Evolutionary conservation across 192 early-diverging fungal genomes (phyloP).

Genomic region (Linderina pennispora): DNA sequence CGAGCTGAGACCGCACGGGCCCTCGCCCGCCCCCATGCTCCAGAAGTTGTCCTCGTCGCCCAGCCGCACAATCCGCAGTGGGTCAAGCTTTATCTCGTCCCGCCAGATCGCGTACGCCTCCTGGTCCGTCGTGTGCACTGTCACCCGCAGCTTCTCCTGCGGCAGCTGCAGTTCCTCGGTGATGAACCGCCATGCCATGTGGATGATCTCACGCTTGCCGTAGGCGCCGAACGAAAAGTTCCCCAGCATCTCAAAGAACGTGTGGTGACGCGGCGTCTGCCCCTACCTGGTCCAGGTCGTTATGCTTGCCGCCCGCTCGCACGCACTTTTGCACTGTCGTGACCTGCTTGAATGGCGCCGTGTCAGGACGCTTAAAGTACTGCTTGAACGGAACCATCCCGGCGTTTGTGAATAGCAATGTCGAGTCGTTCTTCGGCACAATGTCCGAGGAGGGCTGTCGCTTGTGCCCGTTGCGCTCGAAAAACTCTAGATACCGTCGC

Average conservation of each 20-base stretch:
- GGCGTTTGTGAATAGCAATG: slow-evolving; percentile 91
- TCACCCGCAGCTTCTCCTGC: slow-evolving; percentile 81
- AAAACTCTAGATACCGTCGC: slow-evolving; percentile 81
- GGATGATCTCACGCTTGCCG: slow-evolving; percentile 88
- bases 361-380: slow-evolving; percentile 81
- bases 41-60: slow-evolving; percentile 95
- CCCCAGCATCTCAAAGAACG: slow-evolving; percentile 99
- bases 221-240: slow-evolving; percentile 99
- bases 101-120: slow-evolving; percentile 66
- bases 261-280: slow-evolving; percentile 94
- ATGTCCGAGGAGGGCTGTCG: slow-evolving; percentile 75
- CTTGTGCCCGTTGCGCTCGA: slow-evolving; percentile 63
- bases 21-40: slow-evolving; percentile 92
- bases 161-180: slow-evolving; percentile 76
- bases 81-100: slow-evolving; percentile 80
- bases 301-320: slow-evolving; percentile 97
- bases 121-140: slow-evolving; percentile 85
- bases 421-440: slow-evolving; percentile 90
- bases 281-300: slow-evolving; percentile 98
- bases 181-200: slow-evolving; percentile 86
- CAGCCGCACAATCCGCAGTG: slow-evolving; percentile 73
- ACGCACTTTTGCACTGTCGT: slow-evolving; percentile 98
- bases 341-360: slow-evolving; percentile 77
- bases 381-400: slow-evolving; percentile 99
- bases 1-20: slow-evolving; percentile 95